phyloP scores from a whole-genome alignment of 352 stramenopile genomes.

The Hyaloperonospora brassicae region DNA sequence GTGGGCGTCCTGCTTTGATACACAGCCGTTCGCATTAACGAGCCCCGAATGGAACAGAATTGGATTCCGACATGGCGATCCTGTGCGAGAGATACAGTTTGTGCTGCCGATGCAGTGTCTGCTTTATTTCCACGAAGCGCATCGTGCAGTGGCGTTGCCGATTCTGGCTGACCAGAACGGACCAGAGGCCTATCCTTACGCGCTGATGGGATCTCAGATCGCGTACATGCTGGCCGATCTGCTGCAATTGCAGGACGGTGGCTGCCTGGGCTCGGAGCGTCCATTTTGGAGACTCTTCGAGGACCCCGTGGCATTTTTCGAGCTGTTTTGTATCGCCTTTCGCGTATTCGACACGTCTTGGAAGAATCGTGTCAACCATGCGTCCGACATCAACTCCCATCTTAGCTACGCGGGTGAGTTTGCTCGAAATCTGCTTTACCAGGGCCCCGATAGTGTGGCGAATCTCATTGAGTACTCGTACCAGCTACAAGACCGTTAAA shows the following conservation, averaged over 20 bases:
- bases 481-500: constrained; percentile 72
- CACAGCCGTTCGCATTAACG: constrained; percentile 43
- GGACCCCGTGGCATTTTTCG: constrained; percentile 74
- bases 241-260: constrained; percentile 65
- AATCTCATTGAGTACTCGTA: constrained; percentile 58
- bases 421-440: constrained; percentile 59
- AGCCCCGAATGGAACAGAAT: constrained; percentile 48
- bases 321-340: constrained; percentile 72
- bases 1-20: constrained; percentile 65
- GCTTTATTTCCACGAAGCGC: constrained; percentile 74
- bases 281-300: constrained; percentile 84
- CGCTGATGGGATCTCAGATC: constrained; percentile 42
- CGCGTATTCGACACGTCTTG: constrained; percentile 65
- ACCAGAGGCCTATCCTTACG: constrained; percentile 58
- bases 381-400: constrained; percentile 52
- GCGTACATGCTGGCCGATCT: constrained; percentile 55
- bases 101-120: constrained; percentile 71
- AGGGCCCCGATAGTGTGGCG: constrained; percentile 47
- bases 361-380: constrained; percentile 37
- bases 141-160: constrained; percentile 48
- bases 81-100: constrained; percentile 58
- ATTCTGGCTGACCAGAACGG: constrained; percentile 60
- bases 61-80: constrained; percentile 61
- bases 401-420: constrained; percentile 66
- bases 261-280: constrained; percentile 61